Conservation (phyloP, 2,329 filamentous ascomycete genomes). For the Venturiaceae sp. region DNA sequence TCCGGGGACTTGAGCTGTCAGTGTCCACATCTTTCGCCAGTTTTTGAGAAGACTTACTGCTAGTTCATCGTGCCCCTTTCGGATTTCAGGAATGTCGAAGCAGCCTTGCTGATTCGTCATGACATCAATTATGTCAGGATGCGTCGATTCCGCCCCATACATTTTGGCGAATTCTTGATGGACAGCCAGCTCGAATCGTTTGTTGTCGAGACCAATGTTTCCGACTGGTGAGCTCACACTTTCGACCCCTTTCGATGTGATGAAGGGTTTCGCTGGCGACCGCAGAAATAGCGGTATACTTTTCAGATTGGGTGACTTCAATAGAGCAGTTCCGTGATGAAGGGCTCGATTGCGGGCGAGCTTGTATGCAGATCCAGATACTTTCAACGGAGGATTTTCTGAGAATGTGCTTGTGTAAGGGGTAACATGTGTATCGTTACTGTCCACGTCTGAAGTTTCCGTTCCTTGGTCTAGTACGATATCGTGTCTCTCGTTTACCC, state of each 20-base stretch:
- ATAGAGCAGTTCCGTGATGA: conserved; percentile 86
- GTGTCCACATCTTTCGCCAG: conserved; percentile 8
- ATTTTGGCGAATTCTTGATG: conserved; percentile 53
- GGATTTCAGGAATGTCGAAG: conserved; percentile 44
- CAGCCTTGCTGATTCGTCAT: conserved; percentile 24
- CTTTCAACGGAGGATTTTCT: conserved; percentile 47
- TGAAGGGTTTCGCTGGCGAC: conserved; percentile 67
- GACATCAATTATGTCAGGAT: conserved; percentile 14
- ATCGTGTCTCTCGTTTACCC: conserved; percentile 86
- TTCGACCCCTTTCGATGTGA: conserved; percentile 77
- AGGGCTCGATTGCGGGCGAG: conserved; percentile 70
- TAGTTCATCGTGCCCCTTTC: conserved; percentile 53
- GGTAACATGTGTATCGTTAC: conserved; percentile 33
- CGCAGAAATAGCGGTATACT: conserved; percentile 61
- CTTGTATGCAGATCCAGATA: conserved; percentile 94
- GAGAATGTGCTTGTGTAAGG: conserved; percentile 27
- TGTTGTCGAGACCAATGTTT: conserved; percentile 57
- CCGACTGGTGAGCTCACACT: conserved; percentile 79
- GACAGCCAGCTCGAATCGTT: conserved; percentile 33
- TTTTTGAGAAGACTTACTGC: conserved; percentile 33
- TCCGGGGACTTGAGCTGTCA: conserved; percentile 45
- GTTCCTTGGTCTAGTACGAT: conserved; percentile 62
- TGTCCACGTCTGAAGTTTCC: conserved; percentile 17
- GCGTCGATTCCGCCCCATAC: conserved; percentile 44
- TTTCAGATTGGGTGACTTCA: conserved; percentile 65